phyloP scores from a whole-genome alignment of 108 stramenopile species.

The Mayamaea pseudoterrestris region DNA sequence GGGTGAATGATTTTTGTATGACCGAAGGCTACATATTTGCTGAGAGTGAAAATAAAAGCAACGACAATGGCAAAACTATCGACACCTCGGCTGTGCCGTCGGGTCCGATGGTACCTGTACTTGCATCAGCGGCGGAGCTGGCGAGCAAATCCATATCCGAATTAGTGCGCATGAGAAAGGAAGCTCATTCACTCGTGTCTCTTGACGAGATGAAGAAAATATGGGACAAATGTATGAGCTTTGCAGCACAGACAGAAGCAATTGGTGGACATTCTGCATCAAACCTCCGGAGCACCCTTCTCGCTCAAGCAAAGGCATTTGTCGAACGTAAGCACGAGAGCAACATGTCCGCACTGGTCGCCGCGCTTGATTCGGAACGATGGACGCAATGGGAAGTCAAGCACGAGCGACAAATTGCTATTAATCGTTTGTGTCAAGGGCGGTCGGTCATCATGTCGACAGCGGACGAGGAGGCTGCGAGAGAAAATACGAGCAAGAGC shows the following conservation, averaged over 20 bases:
- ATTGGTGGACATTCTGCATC: constrained; percentile 60
- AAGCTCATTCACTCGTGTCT: constrained; percentile 65
- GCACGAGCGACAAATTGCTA: constrained; percentile 56
- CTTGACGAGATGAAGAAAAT: constrained; percentile 75
- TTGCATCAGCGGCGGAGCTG: constrained; percentile 60
- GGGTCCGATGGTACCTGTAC: constrained; percentile 10
- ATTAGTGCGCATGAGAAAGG: constrained; percentile 70
- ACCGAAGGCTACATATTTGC: constrained; percentile 34
- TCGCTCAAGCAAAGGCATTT: constrained; percentile 85
- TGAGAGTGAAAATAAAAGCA: constrained; percentile 6
- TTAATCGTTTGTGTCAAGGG: constrained; percentile 69
- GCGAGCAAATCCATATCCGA: constrained; percentile 73
- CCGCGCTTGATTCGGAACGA: constrained; percentile 86
- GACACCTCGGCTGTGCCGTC: constrained; percentile 6
- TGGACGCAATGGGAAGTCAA: constrained; percentile 88
- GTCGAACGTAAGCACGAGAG: constrained; percentile 85
- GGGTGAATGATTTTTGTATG: constrained; percentile 44
- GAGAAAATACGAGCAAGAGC: constrained; percentile 28
- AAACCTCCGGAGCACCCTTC: constrained; percentile 77
- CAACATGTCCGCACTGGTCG: constrained; percentile 76
- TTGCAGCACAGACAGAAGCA: constrained; percentile 63
- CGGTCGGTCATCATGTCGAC: constrained; percentile 33
- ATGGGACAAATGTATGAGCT: constrained; percentile 72
- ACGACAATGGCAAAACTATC: neutral
- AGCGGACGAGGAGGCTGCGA: constrained; percentile 3